Base-by-base conservation (phyloP, 495 filamentous ascomycete genomes). In the Penicillium goetzii region DNA sequence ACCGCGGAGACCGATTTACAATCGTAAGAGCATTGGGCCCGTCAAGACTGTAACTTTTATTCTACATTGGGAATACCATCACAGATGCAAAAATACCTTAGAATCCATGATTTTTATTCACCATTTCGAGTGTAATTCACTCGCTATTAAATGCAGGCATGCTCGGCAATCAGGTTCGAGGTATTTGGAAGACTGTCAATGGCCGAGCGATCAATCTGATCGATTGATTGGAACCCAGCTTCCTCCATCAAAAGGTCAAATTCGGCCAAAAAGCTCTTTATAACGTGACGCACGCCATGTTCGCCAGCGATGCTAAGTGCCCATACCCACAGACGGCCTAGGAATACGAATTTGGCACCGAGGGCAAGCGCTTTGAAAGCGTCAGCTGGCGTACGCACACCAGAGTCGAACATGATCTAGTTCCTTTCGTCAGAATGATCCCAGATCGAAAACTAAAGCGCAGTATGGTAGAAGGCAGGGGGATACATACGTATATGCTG, bases 221-320 rank as follows among this genome's bases (percentile, higher is more conserved):
- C 65, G 6, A 67, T 49, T 4, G 56, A 52, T 19, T 60, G 40
- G 65, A 84, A 86, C 17, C 88, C 87, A n/a, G 80, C 85, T n/a
- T 85, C 81, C 41, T 81, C 84, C 83, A 90, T 85, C 56, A 88
- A 58, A 38, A 89, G 86, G 75, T 90, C 88, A 33, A 90, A 84
- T 56, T 90, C 88, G 0, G 86, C 86, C 51, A 91, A 63, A 47
- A 90, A 71, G 7, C 79, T 78, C 78, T 87, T 89, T 80, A 89
- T 79, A 1, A 89, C 85, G 76, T 90, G 86, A 0, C 85, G 71
- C 12, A 88, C 86, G 0, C 86, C 85, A 14, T 82, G 68, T 70
- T 90, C 17, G 86, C 88, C 65, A 80, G 81, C 52, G 43, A 87
- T 84, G 47, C 80, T 77, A 30, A 90, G 64, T 1, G 81, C 88